Evolutionary conservation across 2,329 filamentous ascomycete genomes (phyloP), one percentile per base, ranked within the genome.

Genomic region (Penicillium olsonii): DNA sequence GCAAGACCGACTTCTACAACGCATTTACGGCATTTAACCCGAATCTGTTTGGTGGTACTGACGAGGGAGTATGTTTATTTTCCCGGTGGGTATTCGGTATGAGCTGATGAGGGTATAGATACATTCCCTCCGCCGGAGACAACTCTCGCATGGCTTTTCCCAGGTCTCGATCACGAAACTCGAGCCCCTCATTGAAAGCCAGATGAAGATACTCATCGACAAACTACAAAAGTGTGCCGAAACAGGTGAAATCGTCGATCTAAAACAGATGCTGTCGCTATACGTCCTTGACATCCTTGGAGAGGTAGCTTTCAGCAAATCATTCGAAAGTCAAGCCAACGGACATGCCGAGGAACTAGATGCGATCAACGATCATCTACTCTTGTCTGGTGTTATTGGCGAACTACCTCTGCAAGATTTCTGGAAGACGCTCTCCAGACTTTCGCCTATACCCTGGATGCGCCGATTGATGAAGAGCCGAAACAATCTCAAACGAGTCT

Each of bases 11-110:
- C 10, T 54, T 54, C n/a, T 45, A 54, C 26, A 20, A 43, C 37
- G 49, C 52, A 3, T 54, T 52, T 34, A 52, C 44, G 4, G 52
- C 52, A 17, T 52, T 49, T 17, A 54, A 52, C 20, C 49, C 44
- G 0, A 52, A 54, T 42, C 22, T 49, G 0, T 52, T 54, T 45
- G 43, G 43, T 1, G 42, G 37, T 2, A 51, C 37, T 3, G 35
- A 51, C 39, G 43, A 47, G 18, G 38, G 47, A 20, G 48, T 51
- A 33, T 37, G 38, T 17, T 3, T 5, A 15, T 14, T 19, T 27
- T 17, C 7, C 14, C 12, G 8, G 0, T 4, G 9, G 6, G 10
- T 2, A n/a, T n/a, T n/a, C n/a, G n/a, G n/a, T n/a, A n/a, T n/a
- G n/a, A n/a, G n/a, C 29, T 26, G 4, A 33, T 19, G 8, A 34